phyloP scores from a whole-genome alignment of 495 filamentous ascomycete genomes.

The Ascobolus immersus region DNA sequence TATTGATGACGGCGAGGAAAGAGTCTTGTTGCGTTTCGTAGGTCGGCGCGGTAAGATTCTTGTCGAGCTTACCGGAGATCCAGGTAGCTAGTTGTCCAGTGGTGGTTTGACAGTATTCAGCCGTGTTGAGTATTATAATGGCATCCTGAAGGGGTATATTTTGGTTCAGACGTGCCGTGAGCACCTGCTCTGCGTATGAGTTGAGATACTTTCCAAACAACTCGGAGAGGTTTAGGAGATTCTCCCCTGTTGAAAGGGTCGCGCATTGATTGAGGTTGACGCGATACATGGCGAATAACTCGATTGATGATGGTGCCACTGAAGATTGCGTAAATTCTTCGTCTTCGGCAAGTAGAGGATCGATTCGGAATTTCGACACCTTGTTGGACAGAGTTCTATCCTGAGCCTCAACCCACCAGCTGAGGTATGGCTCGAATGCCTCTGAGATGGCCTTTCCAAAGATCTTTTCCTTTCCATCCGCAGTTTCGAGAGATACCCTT shows the following conservation, averaged over 20 bases:
- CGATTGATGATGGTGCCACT: conserved; percentile 70
- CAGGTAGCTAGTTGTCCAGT: conserved; percentile 82
- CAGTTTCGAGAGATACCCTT: conserved; percentile 73
- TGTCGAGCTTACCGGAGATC: conserved; percentile 70
- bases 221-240: conserved; percentile 61
- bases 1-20: conserved; percentile 83
- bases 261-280: conserved; percentile 78
- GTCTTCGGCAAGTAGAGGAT: conserved; percentile 63
- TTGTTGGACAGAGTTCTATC: conserved; percentile 58
- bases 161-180: conserved; percentile 29
- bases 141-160: conserved; percentile 48
- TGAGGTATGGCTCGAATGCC: conserved; percentile 90
- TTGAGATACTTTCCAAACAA: conserved; percentile 84
- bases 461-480: conserved; percentile 57
- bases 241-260: conserved; percentile 71
- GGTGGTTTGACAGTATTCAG: conserved; percentile 89
- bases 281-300: conserved; percentile 91
- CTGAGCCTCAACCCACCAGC: conserved; percentile 89
- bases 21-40: conserved; percentile 78
- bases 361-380: conserved; percentile 70
- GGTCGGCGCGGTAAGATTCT: conserved; percentile 42
- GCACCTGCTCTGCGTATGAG: conserved; percentile 79
- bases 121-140: conserved; percentile 75
- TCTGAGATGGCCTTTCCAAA: conserved; percentile 89
- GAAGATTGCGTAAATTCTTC: conserved; percentile 68